Conservation (phyloP, 495 filamentous ascomycete genomes). For the Aspergillus nidulans region DNA sequence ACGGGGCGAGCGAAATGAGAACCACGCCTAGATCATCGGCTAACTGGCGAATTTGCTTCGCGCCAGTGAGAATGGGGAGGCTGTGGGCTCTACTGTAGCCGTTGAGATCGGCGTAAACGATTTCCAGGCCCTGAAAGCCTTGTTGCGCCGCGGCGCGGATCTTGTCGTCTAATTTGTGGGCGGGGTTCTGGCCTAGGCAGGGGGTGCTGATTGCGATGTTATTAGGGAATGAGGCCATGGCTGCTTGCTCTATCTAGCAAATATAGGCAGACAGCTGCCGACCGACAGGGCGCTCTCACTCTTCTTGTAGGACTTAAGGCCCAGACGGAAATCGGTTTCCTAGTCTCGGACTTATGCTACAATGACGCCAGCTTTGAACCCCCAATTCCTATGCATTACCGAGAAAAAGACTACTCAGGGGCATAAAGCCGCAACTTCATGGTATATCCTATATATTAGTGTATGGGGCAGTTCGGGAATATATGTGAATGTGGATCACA, state of each 20-base stretch:
- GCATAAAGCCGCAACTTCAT: background rate
- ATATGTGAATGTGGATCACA: background rate
- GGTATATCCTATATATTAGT: too few relatives aligned
- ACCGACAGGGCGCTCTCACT: background rate
- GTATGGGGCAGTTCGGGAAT: background rate
- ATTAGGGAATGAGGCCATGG: constrained; percentile 25
- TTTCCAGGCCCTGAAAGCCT: constrained; percentile 62
- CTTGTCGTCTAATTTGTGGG: constrained; percentile 57
- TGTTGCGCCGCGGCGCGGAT: constrained; percentile 55
- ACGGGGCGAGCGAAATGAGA: constrained; percentile 66
- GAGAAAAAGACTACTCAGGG: background rate
- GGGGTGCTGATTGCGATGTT: constrained; percentile 56
- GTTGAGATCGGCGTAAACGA: constrained; percentile 67
- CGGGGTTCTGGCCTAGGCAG: constrained; percentile 59
- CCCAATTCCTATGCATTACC: background rate
- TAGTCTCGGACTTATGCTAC: background rate
- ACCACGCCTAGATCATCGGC: constrained; percentile 49
- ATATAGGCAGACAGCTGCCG: too few relatives aligned
- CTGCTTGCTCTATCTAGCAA: background rate
- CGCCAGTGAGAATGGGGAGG: constrained; percentile 49
- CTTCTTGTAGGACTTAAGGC: background rate
- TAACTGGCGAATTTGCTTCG: constrained; percentile 45
- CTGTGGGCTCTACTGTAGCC: constrained; percentile 38
- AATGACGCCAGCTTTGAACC: background rate
- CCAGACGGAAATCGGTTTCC: constrained; percentile 1